These are phyloP conservation scores for Arthromyces matolae DNA, from an alignment of 768 basidiomycete genomes.

Conservation along the genomic window DNA sequence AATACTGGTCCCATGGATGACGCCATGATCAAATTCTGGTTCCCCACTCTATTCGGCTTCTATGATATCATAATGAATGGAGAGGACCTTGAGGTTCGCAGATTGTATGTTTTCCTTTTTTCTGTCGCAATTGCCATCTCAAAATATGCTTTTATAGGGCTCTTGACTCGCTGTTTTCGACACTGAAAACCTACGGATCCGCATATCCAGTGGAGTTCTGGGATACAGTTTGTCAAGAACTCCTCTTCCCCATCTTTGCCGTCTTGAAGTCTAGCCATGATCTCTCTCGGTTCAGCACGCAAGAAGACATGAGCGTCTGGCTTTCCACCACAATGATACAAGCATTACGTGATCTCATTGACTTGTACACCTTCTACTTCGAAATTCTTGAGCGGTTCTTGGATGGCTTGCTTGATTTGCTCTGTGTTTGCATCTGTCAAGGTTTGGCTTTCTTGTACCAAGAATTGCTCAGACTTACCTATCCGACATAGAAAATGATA, in stretches of 20 bases:
- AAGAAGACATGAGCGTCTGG: constrained; percentile 99
- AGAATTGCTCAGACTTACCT: no score
- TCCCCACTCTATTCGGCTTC: constrained; percentile 94
- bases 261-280: constrained; percentile 93
- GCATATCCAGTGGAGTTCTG: constrained; percentile 91
- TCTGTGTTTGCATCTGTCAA: constrained; percentile 98
- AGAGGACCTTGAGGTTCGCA: constrained; percentile 94
- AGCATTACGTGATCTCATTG: constrained; percentile 90
- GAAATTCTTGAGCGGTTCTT: constrained; percentile 85
- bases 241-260: constrained; percentile 97
- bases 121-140: no score
- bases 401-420: constrained; percentile 88
- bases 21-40: constrained; percentile 95
- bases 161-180: constrained; percentile 92
- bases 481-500: constrained; percentile 98
- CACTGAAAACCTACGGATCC: constrained; percentile 84
- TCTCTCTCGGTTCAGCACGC: constrained; percentile 87
- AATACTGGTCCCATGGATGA: constrained; percentile 56
- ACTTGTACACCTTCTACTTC: constrained; percentile 95
- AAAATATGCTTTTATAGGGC: no score
- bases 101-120: constrained; percentile 63
- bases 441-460: constrained; percentile 46
- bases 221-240: constrained; percentile 95
- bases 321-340: constrained; percentile 98
- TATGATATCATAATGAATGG: constrained; percentile 99